Conservation (phyloP, 1,139 yeast species). For the Yamadazyma trypodendri region DNA sequence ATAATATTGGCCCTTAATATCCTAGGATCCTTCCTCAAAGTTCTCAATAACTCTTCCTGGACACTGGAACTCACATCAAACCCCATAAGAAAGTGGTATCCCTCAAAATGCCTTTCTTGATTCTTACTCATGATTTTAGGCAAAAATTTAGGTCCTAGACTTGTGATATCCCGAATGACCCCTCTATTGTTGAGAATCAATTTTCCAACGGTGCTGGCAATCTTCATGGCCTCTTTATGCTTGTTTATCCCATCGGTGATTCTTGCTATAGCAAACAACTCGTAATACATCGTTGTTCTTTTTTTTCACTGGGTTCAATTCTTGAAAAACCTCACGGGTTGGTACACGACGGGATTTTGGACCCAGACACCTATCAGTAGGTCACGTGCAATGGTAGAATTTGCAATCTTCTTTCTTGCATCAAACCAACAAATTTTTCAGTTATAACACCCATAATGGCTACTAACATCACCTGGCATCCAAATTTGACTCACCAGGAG, state of each 20-base stretch:
- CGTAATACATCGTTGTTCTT: constrained; percentile 69
- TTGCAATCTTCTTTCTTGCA: constrained; percentile 6
- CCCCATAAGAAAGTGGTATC: constrained; percentile 80
- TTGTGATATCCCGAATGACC: constrained; percentile 76
- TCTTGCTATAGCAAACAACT: constrained; percentile 87
- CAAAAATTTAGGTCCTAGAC: constrained; percentile 74
- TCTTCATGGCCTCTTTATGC: constrained; percentile 64
- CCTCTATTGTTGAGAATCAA: constrained; percentile 88
- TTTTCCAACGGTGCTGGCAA: constrained; percentile 80
- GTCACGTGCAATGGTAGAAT: constrained; percentile 12
- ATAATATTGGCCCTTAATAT: constrained; percentile 75
- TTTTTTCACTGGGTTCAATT: background rate
- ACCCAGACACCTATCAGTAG: too few species aligned
- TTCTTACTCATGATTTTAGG: constrained; percentile 83
- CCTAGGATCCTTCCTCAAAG: constrained; percentile 85
- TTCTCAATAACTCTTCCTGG: constrained; percentile 79
- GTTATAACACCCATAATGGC: constrained; percentile 59
- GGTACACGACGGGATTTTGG: too few species aligned
- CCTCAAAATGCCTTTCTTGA: constrained; percentile 88
- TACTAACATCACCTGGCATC: constrained; percentile 95
- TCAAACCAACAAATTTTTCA: constrained; percentile 1
- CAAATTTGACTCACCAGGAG: constrained; percentile 80
- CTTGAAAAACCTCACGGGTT: too few species aligned
- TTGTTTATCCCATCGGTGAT: constrained; percentile 55
- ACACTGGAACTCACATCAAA: constrained; percentile 86